phyloP scores from a whole-genome alignment of 768 basidiomycete genomes.

The Podaxis pistillaris region DNA sequence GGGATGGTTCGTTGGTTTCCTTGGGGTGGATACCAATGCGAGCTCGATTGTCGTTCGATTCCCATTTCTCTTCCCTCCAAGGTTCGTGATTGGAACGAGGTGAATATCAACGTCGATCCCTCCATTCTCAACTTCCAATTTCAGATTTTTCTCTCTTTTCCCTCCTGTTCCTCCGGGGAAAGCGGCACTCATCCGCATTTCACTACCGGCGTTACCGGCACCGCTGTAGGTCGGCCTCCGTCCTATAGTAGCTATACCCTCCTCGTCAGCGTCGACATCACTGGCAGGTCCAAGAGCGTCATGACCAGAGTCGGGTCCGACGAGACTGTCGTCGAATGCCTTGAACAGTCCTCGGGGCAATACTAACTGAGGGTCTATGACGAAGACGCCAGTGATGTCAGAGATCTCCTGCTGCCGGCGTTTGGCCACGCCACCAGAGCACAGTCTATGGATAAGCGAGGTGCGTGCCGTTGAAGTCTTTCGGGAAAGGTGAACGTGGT shows the following conservation, averaged over 20 bases:
- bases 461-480: not conserved
- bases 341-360: conserved; percentile 5
- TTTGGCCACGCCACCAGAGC: not conserved
- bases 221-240: not conserved
- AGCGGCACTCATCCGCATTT: not conserved
- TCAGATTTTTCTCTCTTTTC: conserved; percentile 32
- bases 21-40: not conserved
- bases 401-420: not conserved
- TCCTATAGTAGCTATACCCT: not conserved
- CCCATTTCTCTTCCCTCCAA: conserved; percentile 12
- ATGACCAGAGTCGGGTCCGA: not conserved
- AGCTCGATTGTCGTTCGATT: conserved; percentile 17
- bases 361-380: conserved; percentile 15
- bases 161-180: not conserved
- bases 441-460: conserved; percentile 1
- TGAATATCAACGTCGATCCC: conserved; percentile 42
- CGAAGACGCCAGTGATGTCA: conserved; percentile 13
- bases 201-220: not conserved
- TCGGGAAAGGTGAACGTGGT: conserved; percentile 11
- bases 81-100: conserved; percentile 24
- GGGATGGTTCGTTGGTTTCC: conserved; percentile 22
- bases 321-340: conserved; percentile 4
- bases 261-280: not conserved
- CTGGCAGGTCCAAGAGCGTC: not conserved
- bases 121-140: conserved; percentile 36